Conservation (phyloP, 2,329 filamentous ascomycete genomes). For the Pestalotiopsis sp. region DNA sequence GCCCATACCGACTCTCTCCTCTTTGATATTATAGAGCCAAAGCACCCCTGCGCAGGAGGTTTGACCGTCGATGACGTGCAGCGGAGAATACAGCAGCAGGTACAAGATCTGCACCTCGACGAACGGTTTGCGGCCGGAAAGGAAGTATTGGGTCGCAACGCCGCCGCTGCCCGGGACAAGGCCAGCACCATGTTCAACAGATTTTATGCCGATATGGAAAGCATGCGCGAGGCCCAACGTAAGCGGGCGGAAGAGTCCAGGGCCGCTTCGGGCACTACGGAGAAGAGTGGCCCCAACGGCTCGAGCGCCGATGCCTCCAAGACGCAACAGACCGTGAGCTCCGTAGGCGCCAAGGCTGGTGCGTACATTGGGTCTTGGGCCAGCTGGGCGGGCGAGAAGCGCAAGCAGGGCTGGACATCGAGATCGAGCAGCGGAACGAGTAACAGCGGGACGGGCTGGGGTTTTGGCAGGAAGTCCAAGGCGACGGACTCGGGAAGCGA, state of each 20-base stretch:
- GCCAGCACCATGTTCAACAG: constrained; percentile 85
- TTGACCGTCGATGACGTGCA: constrained; percentile 95
- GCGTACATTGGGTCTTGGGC: constrained; percentile 72
- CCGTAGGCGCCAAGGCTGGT: constrained; percentile 58
- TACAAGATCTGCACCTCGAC: constrained; percentile 91
- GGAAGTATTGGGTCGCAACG: constrained; percentile 84
- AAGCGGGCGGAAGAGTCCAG: constrained; percentile 61
- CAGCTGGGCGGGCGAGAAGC: constrained; percentile 74
- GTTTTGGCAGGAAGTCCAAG: constrained; percentile 32
- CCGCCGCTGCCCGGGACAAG: constrained; percentile 87
- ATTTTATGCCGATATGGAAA: constrained; percentile 88
- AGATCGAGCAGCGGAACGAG: constrained; percentile 34
- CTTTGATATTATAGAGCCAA: constrained; percentile 92
- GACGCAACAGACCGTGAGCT: constrained; percentile 47
- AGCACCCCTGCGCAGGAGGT: constrained; percentile 90
- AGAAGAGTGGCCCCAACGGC: constrained; percentile 27
- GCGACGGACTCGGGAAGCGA: constrained; percentile 34
- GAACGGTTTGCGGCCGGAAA: constrained; percentile 82
- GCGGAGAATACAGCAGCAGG: constrained; percentile 84
- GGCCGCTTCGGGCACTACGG: constrained; percentile 24
- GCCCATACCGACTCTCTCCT: constrained; percentile 80
- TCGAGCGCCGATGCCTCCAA: constrained; percentile 40
- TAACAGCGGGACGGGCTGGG: constrained; percentile 32
- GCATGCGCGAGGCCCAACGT: constrained; percentile 73
- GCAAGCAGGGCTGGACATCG: constrained; percentile 52